Conservation (phyloP, 2,329 filamentous ascomycete species). For the Fusarium beomiforme region DNA sequence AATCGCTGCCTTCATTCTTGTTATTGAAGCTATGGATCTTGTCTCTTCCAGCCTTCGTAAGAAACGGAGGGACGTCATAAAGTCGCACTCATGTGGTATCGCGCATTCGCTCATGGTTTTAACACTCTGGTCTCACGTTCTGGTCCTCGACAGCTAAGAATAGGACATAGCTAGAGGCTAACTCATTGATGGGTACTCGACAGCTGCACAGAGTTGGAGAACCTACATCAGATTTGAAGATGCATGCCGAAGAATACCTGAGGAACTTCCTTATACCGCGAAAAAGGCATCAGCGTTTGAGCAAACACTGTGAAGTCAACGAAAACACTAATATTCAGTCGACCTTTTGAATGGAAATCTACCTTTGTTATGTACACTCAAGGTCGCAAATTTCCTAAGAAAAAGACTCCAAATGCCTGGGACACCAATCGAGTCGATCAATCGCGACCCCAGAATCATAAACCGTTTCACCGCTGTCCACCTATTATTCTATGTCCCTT, state of each 20-base stretch:
- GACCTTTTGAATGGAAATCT: slow-evolving; percentile 7
- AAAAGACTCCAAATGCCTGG: background rate
- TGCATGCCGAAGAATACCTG: background rate
- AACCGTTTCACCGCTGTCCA: slow-evolving; percentile 5
- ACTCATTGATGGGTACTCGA: background rate
- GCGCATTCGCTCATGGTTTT: background rate
- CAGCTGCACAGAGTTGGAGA: background rate
- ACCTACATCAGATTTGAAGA: background rate
- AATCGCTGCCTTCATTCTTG: background rate
- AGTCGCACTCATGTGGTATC: background rate
- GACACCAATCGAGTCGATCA: slow-evolving; percentile 12
- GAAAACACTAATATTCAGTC: slow-evolving; percentile 1
- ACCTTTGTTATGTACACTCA: background rate
- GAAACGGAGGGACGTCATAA: slow-evolving; percentile 12
- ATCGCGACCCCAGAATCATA: slow-evolving; percentile 9
- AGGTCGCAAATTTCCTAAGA: slow-evolving; percentile 2
- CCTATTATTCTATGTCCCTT: background rate
- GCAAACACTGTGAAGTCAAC: background rate
- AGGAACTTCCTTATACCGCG: background rate
- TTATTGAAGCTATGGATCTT: background rate
- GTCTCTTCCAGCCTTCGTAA: slow-evolving; percentile 11
- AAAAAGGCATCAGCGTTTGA: background rate
- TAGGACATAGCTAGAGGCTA: background rate
- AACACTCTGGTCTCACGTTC: background rate
- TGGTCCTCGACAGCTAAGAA: background rate